Base-by-base conservation (phyloP, 805 yeast genomes). In the Teunomyces cretensis region DNA sequence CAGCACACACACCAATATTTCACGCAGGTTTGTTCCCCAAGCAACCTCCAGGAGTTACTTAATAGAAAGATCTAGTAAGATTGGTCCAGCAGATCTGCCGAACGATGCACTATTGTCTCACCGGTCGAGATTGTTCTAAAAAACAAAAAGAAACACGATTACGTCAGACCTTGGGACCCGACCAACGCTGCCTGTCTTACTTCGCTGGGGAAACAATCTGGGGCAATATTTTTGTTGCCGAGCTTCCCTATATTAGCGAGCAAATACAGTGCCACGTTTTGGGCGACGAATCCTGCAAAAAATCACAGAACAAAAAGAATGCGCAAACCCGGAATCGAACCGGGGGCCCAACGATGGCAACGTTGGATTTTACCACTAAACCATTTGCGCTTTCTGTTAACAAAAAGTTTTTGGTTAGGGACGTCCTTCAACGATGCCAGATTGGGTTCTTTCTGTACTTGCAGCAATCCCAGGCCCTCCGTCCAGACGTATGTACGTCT, bases 271-370 rank as follows among this genome's bases (percentile, higher is more conserved):
- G 9, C 35, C 35, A 17, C 35, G 16, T 32, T 17, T 9, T 9
- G 9, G 9, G 9, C 17, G 14, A 14, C 16, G 11, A 4, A 8
- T 14, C 2, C 6, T 6, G 9, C 2, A 31, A 13, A 15, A 1
- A 7, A n/a, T n/a, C n/a, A n/a, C n/a, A n/a, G 7, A 6, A 33
- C 15, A 35, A 19, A 22, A 33, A 12, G 6, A 16, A n/a, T 35
- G 38, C 38, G 38, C 38, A 35, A 35, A 35, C 38, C 38, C 38
- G 38, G 38, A 35, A 35, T 35, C 38, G 38, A 35, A 35, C 38
- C 38, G 38, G 38, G 38, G 38, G 38, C 38, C 38, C 38, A 35
- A 35, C 38, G 38, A 35, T 35, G 38, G 38, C 38, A 35, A 35
- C 38, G 38, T 35, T 35, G 38, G 38, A 35, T 35, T 35, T 35